These are phyloP conservation scores for Lichtheimia ornata DNA, from an alignment of 371 early-diverging fungal species.

Conservation along the genomic window DNA sequence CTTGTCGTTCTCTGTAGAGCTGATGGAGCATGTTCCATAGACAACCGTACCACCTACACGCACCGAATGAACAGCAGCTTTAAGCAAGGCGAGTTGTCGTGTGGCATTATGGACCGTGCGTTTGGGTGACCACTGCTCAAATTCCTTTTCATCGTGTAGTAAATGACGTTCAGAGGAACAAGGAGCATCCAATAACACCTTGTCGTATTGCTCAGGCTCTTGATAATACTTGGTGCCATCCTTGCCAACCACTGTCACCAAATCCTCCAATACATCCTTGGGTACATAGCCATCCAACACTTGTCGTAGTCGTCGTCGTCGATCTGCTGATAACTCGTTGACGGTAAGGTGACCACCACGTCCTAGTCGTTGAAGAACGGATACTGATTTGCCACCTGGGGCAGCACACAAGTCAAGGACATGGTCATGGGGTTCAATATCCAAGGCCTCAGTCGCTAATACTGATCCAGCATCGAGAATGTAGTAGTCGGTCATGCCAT, in stretches of 20 bases:
- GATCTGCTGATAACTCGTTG: conserved; percentile 57
- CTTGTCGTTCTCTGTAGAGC: conserved; percentile 70
- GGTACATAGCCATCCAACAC: conserved; percentile 64
- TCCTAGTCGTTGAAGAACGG: conserved; percentile 54
- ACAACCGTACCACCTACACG: conserved; percentile 63
- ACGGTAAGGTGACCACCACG: conserved; percentile 48
- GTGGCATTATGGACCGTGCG: conserved; percentile 55
- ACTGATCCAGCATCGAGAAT: conserved; percentile 74
- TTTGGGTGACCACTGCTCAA: conserved; percentile 53
- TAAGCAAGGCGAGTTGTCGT: conserved; percentile 59
- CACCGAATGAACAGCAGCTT: conserved; percentile 61
- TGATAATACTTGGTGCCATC: conserved; percentile 56
- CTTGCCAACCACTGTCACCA: conserved; percentile 52
- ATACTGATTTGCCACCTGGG: conserved; percentile 72
- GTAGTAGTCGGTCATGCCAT: conserved; percentile 49
- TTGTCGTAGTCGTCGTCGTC: conserved; percentile 55
- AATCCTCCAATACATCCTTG: conserved; percentile 31
- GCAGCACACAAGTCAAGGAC: conserved; percentile 83
- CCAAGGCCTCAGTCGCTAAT: conserved; percentile 61
- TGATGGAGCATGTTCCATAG: conserved; percentile 77
- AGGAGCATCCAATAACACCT: conserved; percentile 78
- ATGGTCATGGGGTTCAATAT: conserved; percentile 65
- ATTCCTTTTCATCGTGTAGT: conserved; percentile 53
- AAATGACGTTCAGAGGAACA: conserved; percentile 77
- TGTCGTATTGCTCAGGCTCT: conserved; percentile 55